Base-by-base conservation (phyloP, 1,139 yeast genomes). In the Pichia sp. region DNA sequence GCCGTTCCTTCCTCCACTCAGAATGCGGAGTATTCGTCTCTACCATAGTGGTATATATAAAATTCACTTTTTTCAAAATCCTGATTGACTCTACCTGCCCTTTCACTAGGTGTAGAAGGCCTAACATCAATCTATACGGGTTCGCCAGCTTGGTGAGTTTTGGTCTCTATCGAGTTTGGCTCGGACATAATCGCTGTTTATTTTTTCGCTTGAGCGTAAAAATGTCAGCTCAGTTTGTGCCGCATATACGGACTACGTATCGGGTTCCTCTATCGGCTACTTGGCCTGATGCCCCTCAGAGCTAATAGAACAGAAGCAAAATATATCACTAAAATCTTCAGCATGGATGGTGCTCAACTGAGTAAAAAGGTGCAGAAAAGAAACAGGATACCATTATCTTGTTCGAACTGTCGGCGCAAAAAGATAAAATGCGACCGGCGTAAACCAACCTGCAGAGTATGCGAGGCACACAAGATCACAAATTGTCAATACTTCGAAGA, bases 361-460 rank as follows among this genome's bases (percentile, higher is more conserved):
- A 26, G 13, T 6, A 49, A 36, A 15, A 46, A 44, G 26, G 30
- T 7, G 19, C 36, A 52, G 19, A 45, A 49, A 23, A 43, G 54
- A 30, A 51, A 48, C 32, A 43, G 57, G 29, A 26, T 54, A 3
- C 57, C 54, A 5, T 45, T 54, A 1, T 47, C 57, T 10, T 54
- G 57, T 23, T 32, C 36, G 8, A 44, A 49, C 15, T 54, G 57
- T 41, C 42, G 57, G 32, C 32, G 43, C 11, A 54, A 54, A 42
- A 54, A 54, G 43, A 52, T 49, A 11, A 54, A 54, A 47, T 54
- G 57, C 41, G 55, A 54, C 49, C 50, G 57, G 7, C 23, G 47
- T 2, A 54, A 42, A 29, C 57, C 55, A 2, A 43, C 19, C 11
- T 54, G 57, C 31, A 49, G 45, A 29, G 49, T 54, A 5, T 54